A percentile compares a stretch with the other conserved stretches of the same genome.
phyloP scores from a whole-genome alignment of 306 rosid genomes.

The cucumber (Cucumis sativus) region Cucumber_9930_V3 NC_026656.2:14334001-14334500 shows the following conservation, averaged over 20 bases:
- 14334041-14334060: conserved; percentile 64
- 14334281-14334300: conserved; percentile 49
- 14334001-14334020: conserved; percentile 67
- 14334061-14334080: conserved; percentile 71
- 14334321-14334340: conserved; percentile 31
- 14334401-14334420: conserved; percentile 14
- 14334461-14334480: conserved; percentile 27
- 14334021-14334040: conserved; percentile 57
- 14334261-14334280: conserved; percentile 62
- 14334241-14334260: conserved; percentile 51
- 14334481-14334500: conserved; percentile 19
- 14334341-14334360: conserved; percentile 40
- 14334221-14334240: conserved; percentile 70
- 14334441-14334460: conserved; percentile 22
- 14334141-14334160: conserved; percentile 33
- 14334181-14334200: conserved; percentile 33
- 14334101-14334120: conserved; percentile 40
- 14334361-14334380: conserved; percentile 29
- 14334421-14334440: conserved; percentile 12
- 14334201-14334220: conserved; percentile 67
- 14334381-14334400: background rate
- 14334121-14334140: conserved; percentile 32
- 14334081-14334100: conserved; percentile 42
- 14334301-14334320: conserved; percentile 27
- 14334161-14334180: conserved; percentile 33